Percentiles rank a stretch among this genome's conserved stretches.
These are phyloP conservation scores for Oenanthe javanica DNA, from an alignment of 140 eudicot species.

Conservation along the genomic window DNA sequence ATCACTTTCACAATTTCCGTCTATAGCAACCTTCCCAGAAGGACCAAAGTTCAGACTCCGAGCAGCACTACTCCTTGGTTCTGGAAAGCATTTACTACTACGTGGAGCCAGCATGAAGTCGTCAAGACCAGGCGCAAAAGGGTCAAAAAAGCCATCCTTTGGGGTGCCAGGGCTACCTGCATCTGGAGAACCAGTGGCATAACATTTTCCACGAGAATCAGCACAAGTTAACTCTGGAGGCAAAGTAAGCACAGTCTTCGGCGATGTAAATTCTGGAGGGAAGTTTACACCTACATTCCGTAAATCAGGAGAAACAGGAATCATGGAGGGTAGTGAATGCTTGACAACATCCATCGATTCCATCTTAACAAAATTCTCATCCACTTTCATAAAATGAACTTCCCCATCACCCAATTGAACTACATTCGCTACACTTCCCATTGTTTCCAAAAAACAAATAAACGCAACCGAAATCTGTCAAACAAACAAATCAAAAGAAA, in stretches of 20 bases:
- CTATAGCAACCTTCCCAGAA: neutral
- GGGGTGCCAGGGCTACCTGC: slow-evolving; percentile 39
- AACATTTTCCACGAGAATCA: neutral
- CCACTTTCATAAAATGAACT: slow-evolving; percentile 8
- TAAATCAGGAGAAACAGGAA: slow-evolving; percentile 40
- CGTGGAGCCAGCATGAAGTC: slow-evolving; percentile 43
- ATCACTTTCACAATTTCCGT: slow-evolving; percentile 8
- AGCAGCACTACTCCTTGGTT: slow-evolving; percentile 34
- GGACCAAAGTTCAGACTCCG: slow-evolving; percentile 45
- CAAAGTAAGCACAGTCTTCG: slow-evolving; percentile 21
- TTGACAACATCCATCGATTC: slow-evolving; percentile 10
- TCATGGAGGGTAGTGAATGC: slow-evolving; percentile 4
- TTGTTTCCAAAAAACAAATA: neutral
- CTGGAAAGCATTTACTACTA: slow-evolving; percentile 30
- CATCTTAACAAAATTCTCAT: slow-evolving; percentile 12
- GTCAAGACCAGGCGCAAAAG: slow-evolving; percentile 74
- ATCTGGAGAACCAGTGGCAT: slow-evolving; percentile 15
- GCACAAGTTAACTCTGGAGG: slow-evolving; percentile 11
- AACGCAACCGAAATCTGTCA: neutral
- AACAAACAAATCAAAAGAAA: slow-evolving; percentile 1
- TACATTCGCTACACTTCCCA: slow-evolving; percentile 21
- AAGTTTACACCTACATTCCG: slow-evolving; percentile 18
- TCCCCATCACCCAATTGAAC: slow-evolving; percentile 18
- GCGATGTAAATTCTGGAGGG: slow-evolving; percentile 24
- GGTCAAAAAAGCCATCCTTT: slow-evolving; percentile 45